Conservation (phyloP, 2,329 filamentous ascomycete genomes). For the Fusarium piperis region DNA sequence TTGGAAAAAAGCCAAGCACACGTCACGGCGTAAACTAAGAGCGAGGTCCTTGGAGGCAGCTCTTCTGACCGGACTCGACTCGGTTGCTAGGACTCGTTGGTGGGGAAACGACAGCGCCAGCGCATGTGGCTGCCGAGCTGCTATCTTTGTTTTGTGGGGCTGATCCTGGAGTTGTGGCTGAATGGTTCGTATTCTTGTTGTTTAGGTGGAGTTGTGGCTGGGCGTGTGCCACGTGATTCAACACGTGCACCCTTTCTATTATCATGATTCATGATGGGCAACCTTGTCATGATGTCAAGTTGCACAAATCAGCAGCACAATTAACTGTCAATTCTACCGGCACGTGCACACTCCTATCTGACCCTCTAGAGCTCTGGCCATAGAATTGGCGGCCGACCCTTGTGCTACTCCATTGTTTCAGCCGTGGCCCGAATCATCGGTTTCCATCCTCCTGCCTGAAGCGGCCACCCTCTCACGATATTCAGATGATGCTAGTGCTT, state of each 20-base stretch:
- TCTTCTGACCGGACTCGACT: conserved; percentile 5
- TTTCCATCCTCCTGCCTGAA: conserved; percentile 1
- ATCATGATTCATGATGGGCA: not conserved
- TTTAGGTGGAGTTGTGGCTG: not conserved
- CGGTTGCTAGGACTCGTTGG: conserved; percentile 32
- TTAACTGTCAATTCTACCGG: not conserved
- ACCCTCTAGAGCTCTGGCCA: too few species aligned
- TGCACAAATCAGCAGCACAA: not conserved
- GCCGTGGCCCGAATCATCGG: not conserved
- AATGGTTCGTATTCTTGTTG: not conserved
- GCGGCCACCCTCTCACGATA: not conserved
- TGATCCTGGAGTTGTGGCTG: not conserved
- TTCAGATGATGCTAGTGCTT: not conserved
- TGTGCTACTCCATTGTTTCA: conserved; percentile 3
- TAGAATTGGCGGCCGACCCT: not conserved
- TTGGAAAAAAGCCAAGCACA: conserved; percentile 2
- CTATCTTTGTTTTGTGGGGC: not conserved
- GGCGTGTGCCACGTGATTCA: accelerated
- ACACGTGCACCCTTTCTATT: not conserved
- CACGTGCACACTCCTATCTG: not conserved
- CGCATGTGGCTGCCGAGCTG: not conserved
- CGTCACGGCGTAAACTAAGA: conserved; percentile 20
- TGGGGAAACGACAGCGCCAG: conserved; percentile 31
- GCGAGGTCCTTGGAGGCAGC: conserved; percentile 2
- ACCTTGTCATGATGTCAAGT: not conserved